Evolutionary conservation across 75 land plant genomes (phyloP).

Genomic region (Pinus albicaulis): DNA sequence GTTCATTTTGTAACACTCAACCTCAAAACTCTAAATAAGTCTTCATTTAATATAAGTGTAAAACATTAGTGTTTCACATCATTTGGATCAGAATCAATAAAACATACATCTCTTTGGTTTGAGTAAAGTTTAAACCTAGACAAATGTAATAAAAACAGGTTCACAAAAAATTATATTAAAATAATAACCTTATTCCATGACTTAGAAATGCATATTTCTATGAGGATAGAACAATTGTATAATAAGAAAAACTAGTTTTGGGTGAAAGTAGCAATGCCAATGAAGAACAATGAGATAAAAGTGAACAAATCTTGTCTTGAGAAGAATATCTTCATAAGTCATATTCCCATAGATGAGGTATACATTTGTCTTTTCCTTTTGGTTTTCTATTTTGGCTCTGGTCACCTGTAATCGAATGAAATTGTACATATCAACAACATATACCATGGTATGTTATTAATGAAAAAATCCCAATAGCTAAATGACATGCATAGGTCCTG

Average conservation of each 20-base stretch:
- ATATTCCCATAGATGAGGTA: conserved; percentile 88
- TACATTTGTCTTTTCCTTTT: conserved; percentile 73
- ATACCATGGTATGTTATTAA: not conserved
- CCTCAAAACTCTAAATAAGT: not conserved
- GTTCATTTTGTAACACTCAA: conserved; percentile 63
- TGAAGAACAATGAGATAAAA: not conserved
- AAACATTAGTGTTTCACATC: not conserved
- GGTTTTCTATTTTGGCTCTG: conserved; percentile 87
- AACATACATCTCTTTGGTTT: not conserved
- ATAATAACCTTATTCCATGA: too few relatives aligned
- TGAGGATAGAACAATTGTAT: not conserved
- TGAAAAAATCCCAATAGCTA: not conserved
- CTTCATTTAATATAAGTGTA: not conserved
- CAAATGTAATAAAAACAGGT: not conserved
- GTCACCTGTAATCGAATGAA: conserved; percentile 52
- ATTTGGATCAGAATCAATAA: not conserved
- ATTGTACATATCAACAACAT: not conserved
- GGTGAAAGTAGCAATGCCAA: conserved; percentile 1
- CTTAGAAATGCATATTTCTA: not conserved
- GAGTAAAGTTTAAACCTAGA: too few relatives aligned
- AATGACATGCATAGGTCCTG: not conserved
- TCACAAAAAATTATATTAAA: too few relatives aligned
- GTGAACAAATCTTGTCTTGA: conserved; percentile 51
- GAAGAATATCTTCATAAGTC: conserved; percentile 77
- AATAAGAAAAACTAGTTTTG: not conserved